A percentile compares a stretch with the other conserved stretches of the same genome.
phyloP scores from a whole-genome alignment of 192 early-diverging fungal species.

The Neocallimastix lanati region DNA sequence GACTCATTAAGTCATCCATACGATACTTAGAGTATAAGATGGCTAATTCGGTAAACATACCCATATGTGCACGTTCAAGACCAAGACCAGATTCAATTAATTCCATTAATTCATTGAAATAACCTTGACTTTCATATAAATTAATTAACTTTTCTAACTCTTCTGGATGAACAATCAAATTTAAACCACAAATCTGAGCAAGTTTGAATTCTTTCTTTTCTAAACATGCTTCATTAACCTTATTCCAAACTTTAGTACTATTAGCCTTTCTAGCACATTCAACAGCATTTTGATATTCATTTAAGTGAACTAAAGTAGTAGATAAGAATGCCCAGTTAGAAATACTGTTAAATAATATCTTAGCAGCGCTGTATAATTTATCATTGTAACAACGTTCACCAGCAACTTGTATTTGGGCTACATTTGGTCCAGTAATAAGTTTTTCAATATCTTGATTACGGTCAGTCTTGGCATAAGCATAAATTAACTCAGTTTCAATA shows the following conservation, averaged over 20 bases:
- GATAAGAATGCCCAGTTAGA: constrained; percentile 97
- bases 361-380: constrained; percentile 81
- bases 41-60: constrained; percentile 99
- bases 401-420: constrained; percentile 72
- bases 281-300: constrained; percentile 90
- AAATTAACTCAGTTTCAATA: constrained; percentile 90
- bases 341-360: constrained; percentile 83
- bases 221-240: constrained; percentile 92
- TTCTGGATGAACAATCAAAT: constrained; percentile 91
- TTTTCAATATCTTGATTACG: constrained; percentile 83
- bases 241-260: constrained; percentile 97
- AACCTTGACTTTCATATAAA: constrained; percentile 71
- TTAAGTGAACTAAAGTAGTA: constrained; percentile 84
- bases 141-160: constrained; percentile 79
- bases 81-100: constrained; percentile 90
- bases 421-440: constrained; percentile 77
- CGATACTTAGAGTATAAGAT: constrained; percentile 94
- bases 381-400: constrained; percentile 92
- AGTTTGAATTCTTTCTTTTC: constrained; percentile 86
- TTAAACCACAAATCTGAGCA: constrained; percentile 94
- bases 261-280: constrained; percentile 98
- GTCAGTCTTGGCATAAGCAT: constrained; percentile 89
- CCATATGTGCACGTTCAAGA: constrained; percentile 98
- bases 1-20: constrained; percentile 89
- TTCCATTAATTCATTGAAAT: constrained; percentile 77